Percentiles rank a stretch among this genome's conserved stretches.
phyloP scores from a whole-genome alignment of 352 stramenopile species.

The Globisporangium uncinulatum region DNA sequence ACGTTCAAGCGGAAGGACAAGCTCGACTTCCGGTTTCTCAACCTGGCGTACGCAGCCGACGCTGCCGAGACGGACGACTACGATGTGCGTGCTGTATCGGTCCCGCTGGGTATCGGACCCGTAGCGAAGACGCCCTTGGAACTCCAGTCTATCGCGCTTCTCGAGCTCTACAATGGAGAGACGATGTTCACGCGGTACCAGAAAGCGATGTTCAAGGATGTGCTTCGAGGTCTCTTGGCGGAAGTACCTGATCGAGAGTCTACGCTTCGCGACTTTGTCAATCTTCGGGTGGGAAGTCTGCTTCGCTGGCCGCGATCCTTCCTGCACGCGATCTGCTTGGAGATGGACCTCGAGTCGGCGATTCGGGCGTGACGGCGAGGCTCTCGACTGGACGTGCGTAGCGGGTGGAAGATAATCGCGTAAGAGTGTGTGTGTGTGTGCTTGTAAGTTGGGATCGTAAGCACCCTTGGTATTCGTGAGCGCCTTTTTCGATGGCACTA shows the following conservation, averaged over 20 bases:
- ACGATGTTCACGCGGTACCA: conserved; percentile 23
- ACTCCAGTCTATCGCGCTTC: conserved; percentile 1
- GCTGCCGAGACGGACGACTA: neutral
- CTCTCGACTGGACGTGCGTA: no score
- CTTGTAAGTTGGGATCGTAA: neutral
- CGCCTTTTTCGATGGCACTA: neutral
- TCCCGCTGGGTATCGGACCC: conserved; percentile 2
- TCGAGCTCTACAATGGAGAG: conserved; percentile 33
- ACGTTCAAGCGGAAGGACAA: neutral
- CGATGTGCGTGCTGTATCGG: neutral
- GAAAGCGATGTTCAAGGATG: neutral
- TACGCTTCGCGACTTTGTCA: neutral
- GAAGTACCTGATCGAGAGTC: neutral
- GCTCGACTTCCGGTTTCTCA: neutral
- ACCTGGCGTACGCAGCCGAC: neutral
- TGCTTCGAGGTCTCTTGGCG: neutral
- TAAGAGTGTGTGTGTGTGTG: neutral
- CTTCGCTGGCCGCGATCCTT: neutral
- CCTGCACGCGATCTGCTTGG: neutral
- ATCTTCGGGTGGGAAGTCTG: neutral
- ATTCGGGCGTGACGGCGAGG: neutral
- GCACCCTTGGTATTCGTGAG: conserved; percentile 1
- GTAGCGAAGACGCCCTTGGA: no score
- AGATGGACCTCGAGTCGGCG: conserved; percentile 1
- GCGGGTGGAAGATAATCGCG: neutral